Evolutionary conservation across 306 rosid species (phyloP).

Genomic region (Geum urbanum): DNA sequence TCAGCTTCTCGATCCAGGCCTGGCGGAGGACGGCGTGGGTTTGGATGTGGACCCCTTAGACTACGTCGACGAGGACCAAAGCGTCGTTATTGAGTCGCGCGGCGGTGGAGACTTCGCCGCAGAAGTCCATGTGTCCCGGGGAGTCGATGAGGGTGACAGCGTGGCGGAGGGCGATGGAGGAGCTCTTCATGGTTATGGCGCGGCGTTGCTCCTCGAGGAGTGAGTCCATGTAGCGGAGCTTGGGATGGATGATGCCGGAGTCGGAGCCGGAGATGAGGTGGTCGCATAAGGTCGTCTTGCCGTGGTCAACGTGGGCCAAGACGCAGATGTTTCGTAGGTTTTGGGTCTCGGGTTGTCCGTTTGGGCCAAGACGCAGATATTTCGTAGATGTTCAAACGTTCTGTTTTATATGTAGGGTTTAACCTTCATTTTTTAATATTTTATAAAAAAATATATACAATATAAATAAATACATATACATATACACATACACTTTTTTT

Average conservation of each 20-base stretch:
- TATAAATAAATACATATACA: too few species aligned
- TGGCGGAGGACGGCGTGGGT: slow-evolving; percentile 91
- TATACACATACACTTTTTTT: too few species aligned
- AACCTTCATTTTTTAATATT: too few species aligned
- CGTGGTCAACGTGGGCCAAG: slow-evolving; percentile 89
- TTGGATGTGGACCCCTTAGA: slow-evolving; percentile 89
- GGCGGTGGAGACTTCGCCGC: slow-evolving; percentile 90
- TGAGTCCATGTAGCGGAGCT: slow-evolving; percentile 79
- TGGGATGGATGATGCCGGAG: slow-evolving; percentile 65
- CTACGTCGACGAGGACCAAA: slow-evolving; percentile 74
- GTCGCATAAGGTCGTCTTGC: slow-evolving; percentile 87
- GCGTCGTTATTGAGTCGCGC: slow-evolving; percentile 88
- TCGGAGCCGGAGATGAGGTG: slow-evolving; percentile 73
- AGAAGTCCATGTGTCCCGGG: slow-evolving; percentile 91
- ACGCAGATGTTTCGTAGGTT: slow-evolving; percentile 77
- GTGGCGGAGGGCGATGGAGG: slow-evolving; percentile 57
- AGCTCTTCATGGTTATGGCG: slow-evolving; percentile 91
- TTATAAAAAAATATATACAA: too few species aligned
- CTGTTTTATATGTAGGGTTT: too few species aligned
- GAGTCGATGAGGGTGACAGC: slow-evolving; percentile 80
- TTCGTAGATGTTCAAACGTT: too few species aligned
- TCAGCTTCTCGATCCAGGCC: slow-evolving; percentile 80
- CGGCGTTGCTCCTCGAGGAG: slow-evolving; percentile 85
- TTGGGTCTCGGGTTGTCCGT: slow-evolving; percentile 21
- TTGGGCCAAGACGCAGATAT: too few species aligned